A percentile compares a stretch with the other conserved stretches of the same genome.
phyloP scores from a whole-genome alignment of 1,139 yeast species.

The Suhomyces coccinellae region DNA sequence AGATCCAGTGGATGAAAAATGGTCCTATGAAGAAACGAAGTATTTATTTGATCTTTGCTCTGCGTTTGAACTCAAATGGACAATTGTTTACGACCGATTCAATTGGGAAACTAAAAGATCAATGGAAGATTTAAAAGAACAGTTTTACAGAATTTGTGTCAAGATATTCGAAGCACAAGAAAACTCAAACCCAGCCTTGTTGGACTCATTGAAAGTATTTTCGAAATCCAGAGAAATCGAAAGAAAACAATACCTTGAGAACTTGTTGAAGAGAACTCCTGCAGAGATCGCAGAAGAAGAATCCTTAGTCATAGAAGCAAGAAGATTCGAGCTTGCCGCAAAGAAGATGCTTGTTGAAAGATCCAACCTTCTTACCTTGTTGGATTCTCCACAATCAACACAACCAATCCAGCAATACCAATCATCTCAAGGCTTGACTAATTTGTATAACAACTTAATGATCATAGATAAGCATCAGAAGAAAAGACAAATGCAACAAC shows the following conservation, averaged over 20 bases:
- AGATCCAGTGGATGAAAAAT: constrained; percentile 25
- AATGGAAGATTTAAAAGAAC: constrained; percentile 79
- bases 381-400: constrained; percentile 87
- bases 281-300: constrained; percentile 99
- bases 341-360: constrained; percentile 86
- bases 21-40: constrained; percentile 80
- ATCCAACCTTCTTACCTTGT: constrained; percentile 69
- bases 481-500: constrained; percentile 36
- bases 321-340: constrained; percentile 90
- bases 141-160: constrained; percentile 58
- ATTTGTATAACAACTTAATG: constrained; percentile 78
- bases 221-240: constrained; percentile 69
- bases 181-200: constrained; percentile 45
- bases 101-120: constrained; percentile 39
- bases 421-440: constrained; percentile 87
- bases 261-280: constrained; percentile 79
- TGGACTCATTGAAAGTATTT: constrained; percentile 54
- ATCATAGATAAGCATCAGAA: constrained; percentile 67
- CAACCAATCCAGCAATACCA: constrained; percentile 76
- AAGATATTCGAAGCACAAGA: constrained; percentile 49
- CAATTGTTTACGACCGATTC: constrained; percentile 77
- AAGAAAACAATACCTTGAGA: constrained; percentile 77
- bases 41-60: constrained; percentile 72
- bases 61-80: constrained; percentile 84
- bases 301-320: constrained; percentile 86